A percentile compares a stretch with the other conserved stretches of the same genome.
phyloP scores from a whole-genome alignment of 441 rosid genomes.

The Pelargonium australe region DNA sequence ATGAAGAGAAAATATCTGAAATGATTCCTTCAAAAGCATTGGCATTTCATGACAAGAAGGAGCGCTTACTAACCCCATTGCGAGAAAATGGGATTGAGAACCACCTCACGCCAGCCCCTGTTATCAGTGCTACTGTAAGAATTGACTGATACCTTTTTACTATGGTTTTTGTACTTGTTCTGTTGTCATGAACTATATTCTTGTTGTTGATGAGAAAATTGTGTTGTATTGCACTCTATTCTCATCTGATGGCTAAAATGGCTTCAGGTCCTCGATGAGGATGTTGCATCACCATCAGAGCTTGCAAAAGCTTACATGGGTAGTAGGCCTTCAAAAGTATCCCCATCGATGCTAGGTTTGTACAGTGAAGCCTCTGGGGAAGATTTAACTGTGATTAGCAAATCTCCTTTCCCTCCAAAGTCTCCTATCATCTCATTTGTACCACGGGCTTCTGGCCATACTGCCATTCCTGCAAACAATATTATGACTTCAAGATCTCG shows the following conservation, averaged over 20 bases:
- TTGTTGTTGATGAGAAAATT: neutral
- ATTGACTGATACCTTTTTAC: conserved; percentile 9
- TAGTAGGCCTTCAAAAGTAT: conserved; percentile 65
- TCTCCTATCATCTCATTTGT: conserved; percentile 45
- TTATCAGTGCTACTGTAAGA: conserved; percentile 42
- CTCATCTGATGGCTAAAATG: conserved; percentile 28
- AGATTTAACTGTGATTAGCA: conserved; percentile 36
- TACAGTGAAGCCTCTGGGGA: conserved; percentile 42
- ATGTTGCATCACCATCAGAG: conserved; percentile 80
- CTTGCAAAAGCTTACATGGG: conserved; percentile 98
- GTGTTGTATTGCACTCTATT: conserved; percentile 11
- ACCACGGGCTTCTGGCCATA: conserved; percentile 40
- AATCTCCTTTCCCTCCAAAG: conserved; percentile 30
- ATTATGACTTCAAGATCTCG: conserved; percentile 67
- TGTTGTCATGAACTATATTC: conserved; percentile 14
- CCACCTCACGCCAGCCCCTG: conserved; percentile 37
- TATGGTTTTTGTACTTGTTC: neutral
- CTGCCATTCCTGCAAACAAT: conserved; percentile 49
- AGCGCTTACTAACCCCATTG: conserved; percentile 27
- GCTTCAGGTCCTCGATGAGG: conserved; percentile 64
- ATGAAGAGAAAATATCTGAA: conserved; percentile 36
- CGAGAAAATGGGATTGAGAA: conserved; percentile 36
- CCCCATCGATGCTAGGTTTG: conserved; percentile 45
- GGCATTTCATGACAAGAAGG: conserved; percentile 30
- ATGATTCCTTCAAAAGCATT: conserved; percentile 24